Conservation (phyloP, 2,329 filamentous ascomycete genomes). For the Akanthomyces uredinophilus region DNA sequence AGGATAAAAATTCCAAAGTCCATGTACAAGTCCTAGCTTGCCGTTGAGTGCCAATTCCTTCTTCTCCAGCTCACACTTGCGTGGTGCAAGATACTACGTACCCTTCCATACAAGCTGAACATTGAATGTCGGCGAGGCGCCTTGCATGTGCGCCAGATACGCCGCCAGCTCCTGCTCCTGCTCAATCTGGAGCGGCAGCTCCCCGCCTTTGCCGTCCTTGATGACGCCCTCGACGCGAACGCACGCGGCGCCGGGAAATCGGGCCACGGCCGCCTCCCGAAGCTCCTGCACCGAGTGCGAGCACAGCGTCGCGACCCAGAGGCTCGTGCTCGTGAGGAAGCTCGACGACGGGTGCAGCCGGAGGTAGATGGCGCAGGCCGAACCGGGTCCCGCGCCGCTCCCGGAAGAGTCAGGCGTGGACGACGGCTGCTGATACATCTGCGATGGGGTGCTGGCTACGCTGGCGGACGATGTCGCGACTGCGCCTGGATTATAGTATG, state of each 20-base stretch:
- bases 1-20: neutral
- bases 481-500: constrained; percentile 20
- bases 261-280: constrained; percentile 53
- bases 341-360: constrained; percentile 62
- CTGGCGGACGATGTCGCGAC: neutral
- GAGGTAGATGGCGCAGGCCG: constrained; percentile 57
- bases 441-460: neutral
- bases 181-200: constrained; percentile 60
- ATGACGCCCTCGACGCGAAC: constrained; percentile 62
- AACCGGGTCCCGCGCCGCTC: neutral
- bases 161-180: constrained; percentile 67
- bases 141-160: constrained; percentile 62
- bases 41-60: neutral
- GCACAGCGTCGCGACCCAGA: constrained; percentile 63
- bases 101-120: constrained; percentile 34
- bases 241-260: constrained; percentile 55
- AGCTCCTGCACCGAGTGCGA: constrained; percentile 57
- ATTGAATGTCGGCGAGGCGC: constrained; percentile 37
- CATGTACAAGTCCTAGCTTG: neutral
- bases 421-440: constrained; percentile 17
- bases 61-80: neutral
- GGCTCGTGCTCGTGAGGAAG: constrained; percentile 42
- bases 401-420: constrained; percentile 20
- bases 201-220: constrained; percentile 52
- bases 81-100: constrained; percentile 2